Evolutionary conservation across 305 asterid genomes (phyloP).

Genomic region (Solanum aculeatissimum): DNA sequence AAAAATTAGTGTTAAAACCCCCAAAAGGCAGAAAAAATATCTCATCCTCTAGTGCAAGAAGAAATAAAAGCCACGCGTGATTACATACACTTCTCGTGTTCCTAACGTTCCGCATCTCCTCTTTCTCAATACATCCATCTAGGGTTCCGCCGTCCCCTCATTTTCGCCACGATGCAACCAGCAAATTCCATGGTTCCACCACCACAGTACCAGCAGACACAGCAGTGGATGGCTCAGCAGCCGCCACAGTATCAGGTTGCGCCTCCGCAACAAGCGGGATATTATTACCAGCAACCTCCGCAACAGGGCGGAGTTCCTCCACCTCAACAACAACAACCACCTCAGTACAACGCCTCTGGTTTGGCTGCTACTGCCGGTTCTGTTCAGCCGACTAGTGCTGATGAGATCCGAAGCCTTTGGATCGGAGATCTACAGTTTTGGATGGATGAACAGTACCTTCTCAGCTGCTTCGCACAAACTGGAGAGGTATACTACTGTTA

Average conservation of each 20-base stretch:
- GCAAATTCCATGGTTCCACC: conserved; percentile 42
- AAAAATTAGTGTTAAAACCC: not conserved
- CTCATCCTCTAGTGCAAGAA: not conserved
- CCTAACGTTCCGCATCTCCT: not conserved
- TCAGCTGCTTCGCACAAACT: conserved; percentile 26
- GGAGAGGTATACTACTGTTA: conserved; percentile 38
- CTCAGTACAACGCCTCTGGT: conserved; percentile 11
- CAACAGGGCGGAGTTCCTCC: conserved; percentile 10
- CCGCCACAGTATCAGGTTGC: conserved; percentile 35
- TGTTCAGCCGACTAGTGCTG: conserved; percentile 27
- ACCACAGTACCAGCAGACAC: conserved; percentile 43
- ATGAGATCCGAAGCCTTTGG: conserved; percentile 65
- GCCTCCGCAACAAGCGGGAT: conserved; percentile 32
- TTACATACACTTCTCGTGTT: not conserved
- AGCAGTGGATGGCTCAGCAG: conserved; percentile 39
- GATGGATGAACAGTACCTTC: conserved; percentile 65
- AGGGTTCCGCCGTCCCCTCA: not conserved
- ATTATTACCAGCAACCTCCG: conserved; percentile 33
- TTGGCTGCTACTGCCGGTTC: not conserved
- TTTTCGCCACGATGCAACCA: conserved; percentile 43
- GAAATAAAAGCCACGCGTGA: not conserved
- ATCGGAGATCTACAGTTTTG: conserved; percentile 75
- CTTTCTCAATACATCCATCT: not conserved
- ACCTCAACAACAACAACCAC: conserved; percentile 16
- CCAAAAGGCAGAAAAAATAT: not conserved